Percentiles rank a stretch among this genome's conserved stretches.
Conservation (phyloP, 192 early-diverging fungal species). For the Gryganskiella cystojenkinii region DNA sequence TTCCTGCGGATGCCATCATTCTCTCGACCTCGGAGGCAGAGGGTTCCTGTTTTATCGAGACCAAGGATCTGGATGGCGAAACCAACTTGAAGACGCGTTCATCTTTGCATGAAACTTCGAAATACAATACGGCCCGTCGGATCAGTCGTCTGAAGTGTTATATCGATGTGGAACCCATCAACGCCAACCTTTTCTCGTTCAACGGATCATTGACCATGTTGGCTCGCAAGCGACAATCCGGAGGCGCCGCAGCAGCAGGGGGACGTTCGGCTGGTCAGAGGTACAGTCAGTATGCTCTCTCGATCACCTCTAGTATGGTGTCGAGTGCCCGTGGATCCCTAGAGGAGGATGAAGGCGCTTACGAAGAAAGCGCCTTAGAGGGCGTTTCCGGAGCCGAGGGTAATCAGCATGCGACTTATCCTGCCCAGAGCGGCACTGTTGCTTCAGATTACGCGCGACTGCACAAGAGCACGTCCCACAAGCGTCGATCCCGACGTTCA, state of each 20-base stretch:
- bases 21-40: constrained; percentile 84
- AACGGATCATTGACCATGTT: constrained; percentile 74
- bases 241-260: background rate
- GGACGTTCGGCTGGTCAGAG: constrained; percentile 11
- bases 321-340: constrained; percentile 43
- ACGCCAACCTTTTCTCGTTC: constrained; percentile 81
- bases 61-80: constrained; percentile 96
- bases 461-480: constrained; percentile 21
- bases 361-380: background rate
- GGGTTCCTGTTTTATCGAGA: constrained; percentile 88
- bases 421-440: constrained; percentile 35
- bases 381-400: background rate
- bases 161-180: constrained; percentile 82
- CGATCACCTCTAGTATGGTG: constrained; percentile 50
- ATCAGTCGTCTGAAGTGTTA: constrained; percentile 72
- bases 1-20: constrained; percentile 88
- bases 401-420: background rate
- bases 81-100: constrained; percentile 94
- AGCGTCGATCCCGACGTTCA: constrained; percentile 21
- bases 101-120: constrained; percentile 70
- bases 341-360: constrained; percentile 19
- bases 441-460: constrained; percentile 48
- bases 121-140: constrained; percentile 78
- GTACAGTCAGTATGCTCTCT: constrained; percentile 37
- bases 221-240: constrained; percentile 11